A percentile compares a stretch with the other conserved stretches of the same genome.
These are phyloP conservation scores for Sutorius australiensis DNA, from an alignment of 768 basidiomycete species.

Conservation along the genomic window DNA sequence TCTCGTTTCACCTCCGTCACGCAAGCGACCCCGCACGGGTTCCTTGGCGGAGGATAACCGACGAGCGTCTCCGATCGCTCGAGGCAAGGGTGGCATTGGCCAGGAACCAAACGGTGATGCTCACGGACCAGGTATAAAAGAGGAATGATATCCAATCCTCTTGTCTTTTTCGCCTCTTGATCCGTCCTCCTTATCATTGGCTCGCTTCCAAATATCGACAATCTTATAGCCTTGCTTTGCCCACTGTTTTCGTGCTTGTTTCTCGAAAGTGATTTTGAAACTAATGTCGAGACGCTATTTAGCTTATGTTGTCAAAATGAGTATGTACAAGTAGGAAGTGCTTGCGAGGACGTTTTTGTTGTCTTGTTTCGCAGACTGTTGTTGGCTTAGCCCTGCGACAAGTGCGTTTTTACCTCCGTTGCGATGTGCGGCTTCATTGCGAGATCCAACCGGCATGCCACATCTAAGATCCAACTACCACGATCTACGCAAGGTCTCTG, in stretches of 20 bases:
- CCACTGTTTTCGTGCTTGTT: not conserved
- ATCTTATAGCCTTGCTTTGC: not conserved
- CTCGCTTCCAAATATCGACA: not conserved
- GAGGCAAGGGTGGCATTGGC: slow-evolving; percentile 12
- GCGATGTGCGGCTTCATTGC: not conserved
- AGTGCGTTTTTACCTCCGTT: not conserved
- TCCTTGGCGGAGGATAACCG: slow-evolving; percentile 18
- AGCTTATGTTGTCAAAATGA: slow-evolving; percentile 6
- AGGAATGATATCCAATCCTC: slow-evolving; percentile 18
- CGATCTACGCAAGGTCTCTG: not conserved
- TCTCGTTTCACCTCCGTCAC: slow-evolving; percentile 21
- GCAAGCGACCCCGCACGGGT: slow-evolving; percentile 28
- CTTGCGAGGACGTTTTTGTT: slow-evolving; percentile 7
- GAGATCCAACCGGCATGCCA: not conserved
- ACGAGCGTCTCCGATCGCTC: slow-evolving; percentile 20
- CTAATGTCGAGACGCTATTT: slow-evolving; percentile 8
- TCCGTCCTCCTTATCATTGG: not conserved
- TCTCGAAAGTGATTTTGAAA: not conserved
- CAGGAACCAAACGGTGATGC: slow-evolving; percentile 15
- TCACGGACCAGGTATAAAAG: slow-evolving; percentile 24
- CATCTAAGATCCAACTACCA: not conserved
- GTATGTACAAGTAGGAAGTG: slow-evolving; percentile 5
- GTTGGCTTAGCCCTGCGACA: not conserved
- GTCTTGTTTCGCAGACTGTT: not conserved
- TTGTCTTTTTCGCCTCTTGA: not conserved